Base-by-base conservation (phyloP, 805 yeast species). In the Yamadazyma tumulicola region DNA sequence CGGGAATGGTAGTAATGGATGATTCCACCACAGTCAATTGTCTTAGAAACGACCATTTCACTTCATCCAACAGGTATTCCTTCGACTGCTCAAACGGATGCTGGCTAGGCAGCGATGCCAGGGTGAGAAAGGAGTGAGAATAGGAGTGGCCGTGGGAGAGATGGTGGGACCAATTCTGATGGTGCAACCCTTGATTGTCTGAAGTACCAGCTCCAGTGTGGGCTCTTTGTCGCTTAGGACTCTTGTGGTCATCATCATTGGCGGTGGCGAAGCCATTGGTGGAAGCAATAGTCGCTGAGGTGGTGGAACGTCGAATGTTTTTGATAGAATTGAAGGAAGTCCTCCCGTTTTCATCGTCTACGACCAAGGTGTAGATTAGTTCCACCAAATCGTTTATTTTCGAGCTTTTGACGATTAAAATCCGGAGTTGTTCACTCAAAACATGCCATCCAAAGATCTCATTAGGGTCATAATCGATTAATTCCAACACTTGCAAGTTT, bases 371-470 rank as follows among this genome's bases (percentile, higher is more conserved):
- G 27, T 69, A 64, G 21, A 77, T 51, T 3, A 79, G 51, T 41
- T 79, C 84, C 6, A 64, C 64, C 6, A 79, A 70, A 46, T 72
- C 78, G 26, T 61, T 59, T 8, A 79, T 53, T 40, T 71, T 72
- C 1, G 74, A 57, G 43, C 72, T 72, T 38, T 75, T 67, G 18
- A 80, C 59, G 2, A 76, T 75, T 35, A 79, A 58, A 27, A 77
- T 74, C 35, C 79, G 61, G 24, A 79, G 57, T 38, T 63, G 72
- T 33, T 75, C 79, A 41, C 81, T 64, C 21, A 79, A 48, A 11
- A 56, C 47, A 47, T 78, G 68, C 86, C 86, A 79, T 2, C 86
- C 86, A 52, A 64, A 78, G 7, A 80, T 63, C 41, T 78, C 82
- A 41, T 77, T 75, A 13, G 83, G 81, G 42, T 77, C 83, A 39